Evolutionary conservation across 148 eudicot genomes (phyloP), one percentile per base, ranked within the genome.

Genomic region (Silene uniflora): DNA sequence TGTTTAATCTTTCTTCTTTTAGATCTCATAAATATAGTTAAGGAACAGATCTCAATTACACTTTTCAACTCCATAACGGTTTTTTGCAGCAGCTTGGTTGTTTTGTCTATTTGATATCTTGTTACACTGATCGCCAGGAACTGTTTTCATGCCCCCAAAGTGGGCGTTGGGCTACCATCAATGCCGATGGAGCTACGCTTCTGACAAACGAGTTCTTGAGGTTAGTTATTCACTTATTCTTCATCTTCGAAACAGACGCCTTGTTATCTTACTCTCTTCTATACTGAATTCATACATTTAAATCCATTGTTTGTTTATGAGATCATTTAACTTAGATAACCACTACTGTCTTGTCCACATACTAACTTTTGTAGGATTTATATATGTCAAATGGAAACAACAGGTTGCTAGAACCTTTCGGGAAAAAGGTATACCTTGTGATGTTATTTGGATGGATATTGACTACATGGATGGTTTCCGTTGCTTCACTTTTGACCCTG

Each of bases 361-460:
- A 25, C 21, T 67, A 67, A 17, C 44, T 14, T 67, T 29, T 58
- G 21, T 54, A n/a, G 9, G 32, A 52, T 18, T 9, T 58, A 24
- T 19, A 42, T 22, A 11, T 25, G 22, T 71, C 56, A 75, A 23
- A 17, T 62, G 46, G 69, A 44, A 62, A 7, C 44, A 85, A 85
- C 93, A 95, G 99, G 89, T 95, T 73, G 94, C 97, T 16, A 86
- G 65, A 76, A 90, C 92, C 77, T 95, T 95, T 61, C 86, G 98
- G 35, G 84, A 90, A 69, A 95, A 92, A 82, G 83, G 74, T 44
- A 92, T 95, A 80, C 98, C 99, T 81, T 95, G 99, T 87, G 98
- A 95, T 86, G 99, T 92, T 71, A 87, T 95, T 79, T 95, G 99
- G 99, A 95, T 95, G 98, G 99, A 95, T 82, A 95, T 95, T 70